Percentiles rank a stretch among this genome's conserved stretches.
Evolutionary conservation across 305 asterid genomes (phyloP).

Genomic region (Fraxinus albicans): DNA sequence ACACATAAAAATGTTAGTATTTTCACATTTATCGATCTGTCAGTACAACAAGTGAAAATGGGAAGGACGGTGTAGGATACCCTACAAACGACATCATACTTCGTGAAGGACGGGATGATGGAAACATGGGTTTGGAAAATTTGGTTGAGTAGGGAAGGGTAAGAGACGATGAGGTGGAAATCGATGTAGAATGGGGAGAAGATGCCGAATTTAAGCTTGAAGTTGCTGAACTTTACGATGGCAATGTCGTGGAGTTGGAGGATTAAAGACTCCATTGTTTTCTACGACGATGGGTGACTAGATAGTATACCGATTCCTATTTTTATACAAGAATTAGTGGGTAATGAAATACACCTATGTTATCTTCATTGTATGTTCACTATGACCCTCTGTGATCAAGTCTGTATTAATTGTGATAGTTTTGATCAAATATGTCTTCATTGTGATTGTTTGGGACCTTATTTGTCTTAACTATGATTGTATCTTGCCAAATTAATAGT

Average conservation of each 20-base stretch:
- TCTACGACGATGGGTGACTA: conserved; percentile 18
- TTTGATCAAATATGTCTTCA: too few relatives aligned
- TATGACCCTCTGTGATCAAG: not conserved
- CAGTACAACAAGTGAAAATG: conserved; percentile 84
- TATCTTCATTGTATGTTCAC: not conserved
- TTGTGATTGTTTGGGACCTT: too few relatives aligned
- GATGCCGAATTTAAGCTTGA: conserved; percentile 91
- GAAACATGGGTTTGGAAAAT: conserved; percentile 63
- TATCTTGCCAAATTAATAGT: too few relatives aligned
- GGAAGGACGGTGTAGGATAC: conserved; percentile 96
- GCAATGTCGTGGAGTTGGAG: conserved; percentile 85
- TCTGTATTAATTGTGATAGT: not conserved
- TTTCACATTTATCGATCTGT: conserved; percentile 57
- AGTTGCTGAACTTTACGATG: conserved; percentile 89
- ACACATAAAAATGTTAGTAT: not conserved
- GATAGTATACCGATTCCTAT: not conserved
- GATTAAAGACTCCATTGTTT: conserved; percentile 69
- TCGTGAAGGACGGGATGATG: conserved; percentile 55
- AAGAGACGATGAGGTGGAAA: conserved; percentile 89
- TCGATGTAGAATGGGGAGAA: conserved; percentile 87
- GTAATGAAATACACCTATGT: not conserved
- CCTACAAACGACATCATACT: conserved; percentile 80
- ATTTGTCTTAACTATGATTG: not conserved
- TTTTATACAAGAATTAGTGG: not conserved
- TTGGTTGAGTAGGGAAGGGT: conserved; percentile 72